phyloP scores from a whole-genome alignment of 1,284 basidiomycete genomes.

The Sanghuangporus baumii region DNA sequence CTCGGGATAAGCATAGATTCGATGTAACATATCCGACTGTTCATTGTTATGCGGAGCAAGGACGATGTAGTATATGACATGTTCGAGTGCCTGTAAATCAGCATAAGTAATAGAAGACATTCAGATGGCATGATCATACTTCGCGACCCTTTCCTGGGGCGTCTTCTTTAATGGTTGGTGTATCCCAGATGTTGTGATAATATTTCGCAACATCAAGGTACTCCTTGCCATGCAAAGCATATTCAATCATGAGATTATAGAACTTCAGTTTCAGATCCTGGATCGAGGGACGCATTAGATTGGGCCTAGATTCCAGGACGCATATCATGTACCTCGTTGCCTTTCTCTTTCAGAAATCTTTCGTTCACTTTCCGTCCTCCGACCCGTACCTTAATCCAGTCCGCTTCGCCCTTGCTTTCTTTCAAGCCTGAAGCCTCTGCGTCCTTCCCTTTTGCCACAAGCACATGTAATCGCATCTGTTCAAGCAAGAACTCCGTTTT shows the following conservation, averaged over 20 bases:
- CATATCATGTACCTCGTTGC: conserved; percentile 68
- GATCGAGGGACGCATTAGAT: background rate
- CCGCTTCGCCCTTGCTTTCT: conserved; percentile 61
- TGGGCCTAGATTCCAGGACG: background rate
- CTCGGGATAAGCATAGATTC: conserved; percentile 75
- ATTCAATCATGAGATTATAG: conserved; percentile 95
- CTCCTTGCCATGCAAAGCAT: conserved; percentile 77
- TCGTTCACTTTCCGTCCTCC: conserved; percentile 94
- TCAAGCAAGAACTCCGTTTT: conserved; percentile 99
- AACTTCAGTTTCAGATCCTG: conserved; percentile 95
- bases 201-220: conserved; percentile 95
- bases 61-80: conserved; percentile 93
- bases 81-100: conserved; percentile 69
- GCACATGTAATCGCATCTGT: conserved; percentile 88
- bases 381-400: conserved; percentile 91
- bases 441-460: conserved; percentile 70
- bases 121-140: conserved; percentile 35
- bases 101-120: conserved; percentile 9
- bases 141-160: conserved; percentile 65
- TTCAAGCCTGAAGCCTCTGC: conserved; percentile 42
- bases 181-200: conserved; percentile 96
- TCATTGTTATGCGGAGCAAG: conserved; percentile 95
- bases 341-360: conserved; percentile 84
- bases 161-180: conserved; percentile 85
- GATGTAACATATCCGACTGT: conserved; percentile 94